Evolutionary conservation across 2,329 filamentous ascomycete genomes (phyloP).

Genomic region (Leptographium wingfieldii): DNA sequence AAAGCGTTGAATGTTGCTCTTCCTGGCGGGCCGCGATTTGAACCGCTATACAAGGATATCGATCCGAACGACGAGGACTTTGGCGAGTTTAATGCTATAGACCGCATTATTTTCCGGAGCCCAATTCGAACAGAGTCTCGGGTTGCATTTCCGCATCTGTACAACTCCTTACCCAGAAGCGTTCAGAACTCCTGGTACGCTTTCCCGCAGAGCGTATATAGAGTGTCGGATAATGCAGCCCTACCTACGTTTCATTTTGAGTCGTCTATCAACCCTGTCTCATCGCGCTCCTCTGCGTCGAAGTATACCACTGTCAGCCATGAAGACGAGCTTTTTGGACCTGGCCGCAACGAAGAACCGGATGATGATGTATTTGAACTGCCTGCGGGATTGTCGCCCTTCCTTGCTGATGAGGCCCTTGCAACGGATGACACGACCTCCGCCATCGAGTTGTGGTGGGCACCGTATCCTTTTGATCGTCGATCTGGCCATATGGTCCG

Average conservation of each 20-base stretch:
- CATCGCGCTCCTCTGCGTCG: constrained; percentile 81
- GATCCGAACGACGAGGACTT: constrained; percentile 99
- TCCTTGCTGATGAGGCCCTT: constrained; percentile 78
- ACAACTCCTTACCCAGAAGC: constrained; percentile 91
- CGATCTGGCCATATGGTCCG: constrained; percentile 92
- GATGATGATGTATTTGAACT: constrained; percentile 80
- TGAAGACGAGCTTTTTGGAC: constrained; percentile 86
- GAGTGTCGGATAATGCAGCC: constrained; percentile 73
- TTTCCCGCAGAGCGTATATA: constrained; percentile 84
- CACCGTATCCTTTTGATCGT: constrained; percentile 88
- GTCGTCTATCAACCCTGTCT: constrained; percentile 94
- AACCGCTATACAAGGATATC: constrained; percentile 95
- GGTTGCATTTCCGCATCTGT: constrained; percentile 87
- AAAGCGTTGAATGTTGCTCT: constrained; percentile 96
- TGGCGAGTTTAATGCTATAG: constrained; percentile 98
- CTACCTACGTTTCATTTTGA: constrained; percentile 97
- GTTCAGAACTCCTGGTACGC: constrained; percentile 92
- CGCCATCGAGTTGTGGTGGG: constrained; percentile 95
- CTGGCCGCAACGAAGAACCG: constrained; percentile 56
- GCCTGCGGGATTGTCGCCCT: constrained; percentile 69
- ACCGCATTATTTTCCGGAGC: constrained; percentile 94
- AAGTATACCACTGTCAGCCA: constrained; percentile 88
- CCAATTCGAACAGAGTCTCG: constrained; percentile 93
- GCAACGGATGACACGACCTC: constrained; percentile 82
- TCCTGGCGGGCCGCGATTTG: constrained; percentile 92